Conservation (phyloP, 2,329 filamentous ascomycete species). For the Paracorniculantispora psalliotae region DNA sequence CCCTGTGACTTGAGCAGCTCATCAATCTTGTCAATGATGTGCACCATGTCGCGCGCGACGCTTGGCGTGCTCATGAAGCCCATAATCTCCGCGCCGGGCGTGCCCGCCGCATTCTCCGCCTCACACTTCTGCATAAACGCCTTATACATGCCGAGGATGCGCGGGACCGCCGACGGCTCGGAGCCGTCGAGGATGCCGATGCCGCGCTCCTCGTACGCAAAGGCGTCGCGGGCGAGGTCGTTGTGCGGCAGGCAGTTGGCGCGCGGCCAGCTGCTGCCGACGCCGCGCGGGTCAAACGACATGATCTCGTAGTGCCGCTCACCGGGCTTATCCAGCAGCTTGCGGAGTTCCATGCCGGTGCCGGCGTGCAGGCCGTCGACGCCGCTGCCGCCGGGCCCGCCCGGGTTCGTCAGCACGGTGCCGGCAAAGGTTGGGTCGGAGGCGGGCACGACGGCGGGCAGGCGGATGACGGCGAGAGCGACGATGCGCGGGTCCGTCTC, state of each 20-base stretch:
- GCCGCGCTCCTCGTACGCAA: conserved; percentile 25
- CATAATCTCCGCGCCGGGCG: conserved; percentile 21
- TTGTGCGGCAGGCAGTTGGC: conserved; percentile 28
- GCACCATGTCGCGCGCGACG: conserved; percentile 31
- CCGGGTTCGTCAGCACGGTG: conserved; percentile 32
- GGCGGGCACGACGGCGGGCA: conserved; percentile 28
- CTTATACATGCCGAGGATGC: background rate
- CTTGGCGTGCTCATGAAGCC: conserved; percentile 25
- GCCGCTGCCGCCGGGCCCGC: conserved; percentile 34
- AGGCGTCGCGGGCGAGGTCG: conserved; percentile 19
- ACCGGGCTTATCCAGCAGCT: conserved; percentile 19
- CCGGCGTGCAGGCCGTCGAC: conserved; percentile 18
- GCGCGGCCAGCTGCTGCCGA: conserved; percentile 26
- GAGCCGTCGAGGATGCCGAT: conserved; percentile 22
- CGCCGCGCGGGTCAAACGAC: conserved; percentile 33
- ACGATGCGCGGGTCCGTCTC: conserved; percentile 20
- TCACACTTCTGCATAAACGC: background rate
- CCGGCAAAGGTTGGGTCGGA: conserved; percentile 29
- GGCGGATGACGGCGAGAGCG: conserved; percentile 29
- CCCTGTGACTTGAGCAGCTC: conserved; percentile 17
- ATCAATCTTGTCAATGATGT: conserved; percentile 28
- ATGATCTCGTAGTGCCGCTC: conserved; percentile 30
- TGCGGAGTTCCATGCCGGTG: conserved; percentile 21
- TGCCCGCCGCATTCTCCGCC: background rate
- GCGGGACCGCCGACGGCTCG: background rate